Evolutionary conservation across 2,329 filamentous ascomycete species (phyloP).

Genomic region (Fusarium sp.): DNA sequence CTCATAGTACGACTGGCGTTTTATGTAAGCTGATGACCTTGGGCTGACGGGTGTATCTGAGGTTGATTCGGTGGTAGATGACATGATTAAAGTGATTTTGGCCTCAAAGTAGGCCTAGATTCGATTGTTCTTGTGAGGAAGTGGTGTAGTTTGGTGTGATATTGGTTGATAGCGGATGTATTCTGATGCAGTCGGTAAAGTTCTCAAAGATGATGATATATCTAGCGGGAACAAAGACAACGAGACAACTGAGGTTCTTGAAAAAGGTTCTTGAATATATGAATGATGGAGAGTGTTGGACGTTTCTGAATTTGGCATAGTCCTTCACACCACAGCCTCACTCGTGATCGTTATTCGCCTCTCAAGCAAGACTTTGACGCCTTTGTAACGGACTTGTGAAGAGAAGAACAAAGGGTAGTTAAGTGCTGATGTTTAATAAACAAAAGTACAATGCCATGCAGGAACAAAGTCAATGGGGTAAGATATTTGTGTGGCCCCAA

Average conservation of each 20-base stretch:
- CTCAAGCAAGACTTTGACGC: not conserved
- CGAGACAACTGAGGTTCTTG: not conserved
- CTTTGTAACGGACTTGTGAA: not conserved
- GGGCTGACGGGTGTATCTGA: slow-evolving; percentile 17
- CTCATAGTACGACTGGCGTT: slow-evolving; percentile 38
- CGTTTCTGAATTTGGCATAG: slow-evolving; percentile 26
- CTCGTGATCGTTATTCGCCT: not conserved
- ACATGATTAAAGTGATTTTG: slow-evolving; percentile 15
- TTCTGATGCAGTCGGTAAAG: not conserved
- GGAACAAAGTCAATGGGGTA: slow-evolving; percentile 14
- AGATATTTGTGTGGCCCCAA: slow-evolving; percentile 13
- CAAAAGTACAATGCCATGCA: slow-evolving; percentile 16
- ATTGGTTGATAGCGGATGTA: not conserved
- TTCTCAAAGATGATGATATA: not conserved
- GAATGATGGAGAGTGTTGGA: slow-evolving; percentile 3
- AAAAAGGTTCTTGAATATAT: slow-evolving; percentile 3
- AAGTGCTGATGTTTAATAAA: not conserved
- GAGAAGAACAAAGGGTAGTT: not conserved
- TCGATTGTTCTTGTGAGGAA: not conserved
- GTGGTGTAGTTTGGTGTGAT: not conserved
- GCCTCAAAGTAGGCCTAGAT: not conserved
- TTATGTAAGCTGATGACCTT: slow-evolving; percentile 25
- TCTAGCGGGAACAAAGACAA: not conserved
- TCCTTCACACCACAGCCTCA: slow-evolving; percentile 8
- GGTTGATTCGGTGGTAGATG: slow-evolving; percentile 9